Evolutionary conservation across 495 filamentous ascomycete species (phyloP).

Genomic region (Cercophora samala): DNA sequence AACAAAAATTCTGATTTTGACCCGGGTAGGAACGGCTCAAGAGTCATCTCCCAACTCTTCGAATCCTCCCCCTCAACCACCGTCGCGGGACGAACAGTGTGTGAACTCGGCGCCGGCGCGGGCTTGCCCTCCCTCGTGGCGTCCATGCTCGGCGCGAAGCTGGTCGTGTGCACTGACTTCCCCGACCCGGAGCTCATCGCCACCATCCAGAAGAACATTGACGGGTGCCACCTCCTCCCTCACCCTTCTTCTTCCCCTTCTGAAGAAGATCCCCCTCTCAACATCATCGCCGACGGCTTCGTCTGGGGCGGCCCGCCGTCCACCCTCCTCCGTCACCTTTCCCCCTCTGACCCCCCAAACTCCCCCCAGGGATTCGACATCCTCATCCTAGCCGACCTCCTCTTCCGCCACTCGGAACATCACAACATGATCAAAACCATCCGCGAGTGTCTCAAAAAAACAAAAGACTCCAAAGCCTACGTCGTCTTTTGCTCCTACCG

Average conservation of each 20-base stretch:
- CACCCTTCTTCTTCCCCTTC: too few relatives aligned
- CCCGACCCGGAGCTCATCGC: conserved; percentile 74
- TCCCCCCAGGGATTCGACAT: conserved; percentile 60
- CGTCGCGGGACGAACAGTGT: conserved; percentile 59
- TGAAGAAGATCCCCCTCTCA: conserved; percentile 27
- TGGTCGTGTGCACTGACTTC: conserved; percentile 82
- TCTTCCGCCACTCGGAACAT: conserved; percentile 88
- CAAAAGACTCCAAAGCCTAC: conserved; percentile 58
- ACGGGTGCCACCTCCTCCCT: conserved; percentile 36
- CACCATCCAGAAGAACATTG: conserved; percentile 72
- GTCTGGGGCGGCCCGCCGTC: conserved; percentile 68
- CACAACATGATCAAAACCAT: conserved; percentile 68
- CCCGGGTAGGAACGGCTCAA: conserved; percentile 58
- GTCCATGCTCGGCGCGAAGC: conserved; percentile 62
- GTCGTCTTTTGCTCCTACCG: conserved; percentile 94
- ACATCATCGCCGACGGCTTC: conserved; percentile 60
- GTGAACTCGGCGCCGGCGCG: conserved; percentile 88
- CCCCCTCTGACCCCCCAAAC: conserved; percentile 10
- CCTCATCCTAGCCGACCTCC: conserved; percentile 79
- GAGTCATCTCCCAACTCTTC: conserved; percentile 70
- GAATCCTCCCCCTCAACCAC: conserved; percentile 61
- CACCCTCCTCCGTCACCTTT: conserved; percentile 51
- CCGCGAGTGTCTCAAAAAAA: conserved; percentile 55
- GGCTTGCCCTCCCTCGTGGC: conserved; percentile 80
- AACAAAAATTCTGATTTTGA: background rate